Base-by-base conservation (phyloP, 1,284 basidiomycete species). In the Cutaneotrichosporon sp. region DNA sequence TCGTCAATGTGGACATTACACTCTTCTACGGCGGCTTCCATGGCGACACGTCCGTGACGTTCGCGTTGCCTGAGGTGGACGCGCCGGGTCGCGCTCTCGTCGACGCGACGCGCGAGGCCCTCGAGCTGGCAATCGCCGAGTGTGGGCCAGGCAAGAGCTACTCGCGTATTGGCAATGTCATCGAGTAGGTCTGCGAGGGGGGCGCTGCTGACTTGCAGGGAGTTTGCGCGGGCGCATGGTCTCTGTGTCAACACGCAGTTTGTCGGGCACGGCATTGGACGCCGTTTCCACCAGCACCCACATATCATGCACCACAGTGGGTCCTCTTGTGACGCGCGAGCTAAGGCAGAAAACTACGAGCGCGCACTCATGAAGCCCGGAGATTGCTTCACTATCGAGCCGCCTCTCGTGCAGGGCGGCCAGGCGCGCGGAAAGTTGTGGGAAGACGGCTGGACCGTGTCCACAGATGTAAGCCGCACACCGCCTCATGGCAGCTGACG, bases 331-430 rank as follows among this genome's bases (percentile, higher is more conserved):
- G 17, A 8, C 4, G n/a, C 40, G 17, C 8, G n/a, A 2, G 23
- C 35, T 41, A 41, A 53, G 5, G 23, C 56, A 90, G 87, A 79
- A 42, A 91, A 92, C 61, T 82, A 85, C 20, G 87, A 89, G 54
- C 83, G 84, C 2, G 88, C 84, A 0, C 66, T 79, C 14, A 92
- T 93, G 90, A 67, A 74, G 44, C 84, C 85, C 0, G 90, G 90
- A 0, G 83, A 92, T 70, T 89, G 87, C 67, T 92, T 92, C 65
- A 92, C 90, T 0, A 90, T 93, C 46, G 90, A 91, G 84, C 90
- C 90, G 4, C 80, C 80, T 41, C 77, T 93, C 21, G 80, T 91
- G 4, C 85, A 90, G 74, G 89, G 89, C 4, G 72, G 72, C 1
- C 78, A 86, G 52, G 78, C 86, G 0, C 71, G 75, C 17, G 82